phyloP scores from a whole-genome alignment of 1,139 yeast species.

The Lodderomyces pseudojiufengensis region DNA sequence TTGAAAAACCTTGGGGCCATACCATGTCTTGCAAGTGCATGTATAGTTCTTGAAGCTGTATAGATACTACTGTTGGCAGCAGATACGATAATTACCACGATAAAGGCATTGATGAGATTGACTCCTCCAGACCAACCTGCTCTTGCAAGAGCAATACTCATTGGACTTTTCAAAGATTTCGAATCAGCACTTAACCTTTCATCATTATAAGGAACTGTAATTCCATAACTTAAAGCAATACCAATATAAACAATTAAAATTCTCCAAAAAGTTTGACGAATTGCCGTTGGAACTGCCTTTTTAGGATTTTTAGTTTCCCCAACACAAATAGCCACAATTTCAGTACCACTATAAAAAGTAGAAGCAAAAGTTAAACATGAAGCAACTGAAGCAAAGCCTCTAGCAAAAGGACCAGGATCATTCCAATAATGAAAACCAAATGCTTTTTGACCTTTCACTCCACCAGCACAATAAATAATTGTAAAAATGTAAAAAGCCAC shows the following conservation, averaged over 20 bases:
- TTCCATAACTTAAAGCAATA: constrained; percentile 48
- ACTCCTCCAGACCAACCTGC: constrained; percentile 53
- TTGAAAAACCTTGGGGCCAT: constrained; percentile 45
- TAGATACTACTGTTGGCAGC: constrained; percentile 54
- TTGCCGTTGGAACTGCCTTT: constrained; percentile 54
- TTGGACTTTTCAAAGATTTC: constrained; percentile 38
- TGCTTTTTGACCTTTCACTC: constrained; percentile 50
- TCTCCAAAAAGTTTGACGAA: constrained; percentile 54
- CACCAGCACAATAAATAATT: constrained; percentile 64
- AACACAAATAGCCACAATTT: constrained; percentile 54
- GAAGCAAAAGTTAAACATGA: constrained; percentile 67
- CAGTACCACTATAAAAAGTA: constrained; percentile 57
- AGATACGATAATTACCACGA: constrained; percentile 49
- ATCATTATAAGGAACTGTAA: constrained; percentile 54
- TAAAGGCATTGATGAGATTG: constrained; percentile 49
- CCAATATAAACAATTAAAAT: constrained; percentile 55
- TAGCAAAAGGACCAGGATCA: constrained; percentile 47
- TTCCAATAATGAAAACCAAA: constrained; percentile 52
- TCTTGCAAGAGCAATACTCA: constrained; percentile 39
- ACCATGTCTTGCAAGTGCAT: constrained; percentile 51
- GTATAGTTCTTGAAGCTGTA: constrained; percentile 48
- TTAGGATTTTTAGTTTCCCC: constrained; percentile 55
- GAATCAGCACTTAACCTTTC: constrained; percentile 23
- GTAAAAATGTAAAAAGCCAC: constrained; percentile 58
- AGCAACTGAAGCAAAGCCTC: constrained; percentile 67